These are phyloP conservation scores for Picocystis sp. DNA, from an alignment of 163 green algal species.

Conservation along the genomic window DNA sequence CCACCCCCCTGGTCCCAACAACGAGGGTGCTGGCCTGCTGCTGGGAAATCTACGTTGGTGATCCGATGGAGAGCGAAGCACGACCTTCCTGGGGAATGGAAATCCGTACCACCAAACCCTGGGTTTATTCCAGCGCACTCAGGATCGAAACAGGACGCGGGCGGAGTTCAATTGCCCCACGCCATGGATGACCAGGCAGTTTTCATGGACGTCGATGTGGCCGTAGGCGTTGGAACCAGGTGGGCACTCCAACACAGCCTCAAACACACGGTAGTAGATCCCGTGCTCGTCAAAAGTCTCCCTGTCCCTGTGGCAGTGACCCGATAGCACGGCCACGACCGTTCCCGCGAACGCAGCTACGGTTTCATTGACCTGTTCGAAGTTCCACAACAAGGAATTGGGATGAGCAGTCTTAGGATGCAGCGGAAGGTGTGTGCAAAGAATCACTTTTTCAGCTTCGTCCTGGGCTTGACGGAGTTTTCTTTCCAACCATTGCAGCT, in stretches of 20 bases:
- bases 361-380: conserved; percentile 21
- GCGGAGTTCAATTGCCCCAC: too few relatives aligned
- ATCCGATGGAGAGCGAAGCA: too few relatives aligned
- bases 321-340: conserved; percentile 40
- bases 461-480: conserved; percentile 24
- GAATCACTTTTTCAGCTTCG: conserved; percentile 27
- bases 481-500: conserved; percentile 46
- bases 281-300: conserved; percentile 8
- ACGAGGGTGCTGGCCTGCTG: too few relatives aligned
- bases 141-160: too few relatives aligned
- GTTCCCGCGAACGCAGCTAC: conserved; percentile 15
- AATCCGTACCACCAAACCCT: too few relatives aligned
- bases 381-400: conserved; percentile 62
- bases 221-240: too few relatives aligned
- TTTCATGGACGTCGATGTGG: too few relatives aligned
- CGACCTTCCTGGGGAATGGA: too few relatives aligned
- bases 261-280: conserved; percentile 19
- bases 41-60: too few relatives aligned
- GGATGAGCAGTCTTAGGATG: conserved; percentile 30
- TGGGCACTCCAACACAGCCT: conserved; percentile 9
- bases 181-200: too few relatives aligned
- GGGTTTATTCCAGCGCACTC: too few relatives aligned
- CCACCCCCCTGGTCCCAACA: too few relatives aligned
- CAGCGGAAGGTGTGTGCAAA: conserved; percentile 48
- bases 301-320: conserved; percentile 38